A percentile compares a stretch with the other conserved stretches of the same genome.
Evolutionary conservation across 169 alveolate genomes (phyloP).

Genomic region (Cryptosporidium xiaoi): DNA sequence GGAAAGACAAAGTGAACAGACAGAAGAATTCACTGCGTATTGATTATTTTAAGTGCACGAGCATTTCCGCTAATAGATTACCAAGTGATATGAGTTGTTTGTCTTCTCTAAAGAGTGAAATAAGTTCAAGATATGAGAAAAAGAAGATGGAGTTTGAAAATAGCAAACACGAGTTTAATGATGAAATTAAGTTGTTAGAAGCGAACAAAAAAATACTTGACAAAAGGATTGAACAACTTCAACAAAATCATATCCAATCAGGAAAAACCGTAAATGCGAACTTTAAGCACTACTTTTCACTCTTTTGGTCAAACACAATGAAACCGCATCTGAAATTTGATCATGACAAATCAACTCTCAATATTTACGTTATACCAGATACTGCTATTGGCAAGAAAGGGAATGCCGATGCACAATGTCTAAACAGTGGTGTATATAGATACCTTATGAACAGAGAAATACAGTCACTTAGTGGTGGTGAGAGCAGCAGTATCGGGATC

Average conservation of each 20-base stretch:
- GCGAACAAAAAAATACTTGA: conserved; percentile 10
- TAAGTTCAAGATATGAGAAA: neutral
- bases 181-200: conserved; percentile 18
- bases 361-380: conserved; percentile 53
- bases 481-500: conserved; percentile 79
- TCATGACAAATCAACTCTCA: conserved; percentile 43
- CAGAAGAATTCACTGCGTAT: conserved; percentile 4
- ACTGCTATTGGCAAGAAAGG: conserved; percentile 22
- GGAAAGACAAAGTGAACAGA: conserved; percentile 18
- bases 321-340: conserved; percentile 54
- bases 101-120: neutral
- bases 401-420: neutral
- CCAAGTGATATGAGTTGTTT: neutral
- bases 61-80: neutral
- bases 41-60: conserved; percentile 2
- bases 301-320: conserved; percentile 70
- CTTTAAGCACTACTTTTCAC: conserved; percentile 46
- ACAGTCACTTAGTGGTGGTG: conserved; percentile 80
- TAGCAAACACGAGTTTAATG: conserved; percentile 9
- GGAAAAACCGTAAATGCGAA: conserved; percentile 31
- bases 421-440: neutral
- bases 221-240: conserved; percentile 46
- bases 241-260: conserved; percentile 36
- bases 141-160: neutral
- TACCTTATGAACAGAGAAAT: conserved; percentile 72